Evolutionary conservation across 768 basidiomycete genomes (phyloP).

Genomic region (Sporobolomyces phaffii): DNA sequence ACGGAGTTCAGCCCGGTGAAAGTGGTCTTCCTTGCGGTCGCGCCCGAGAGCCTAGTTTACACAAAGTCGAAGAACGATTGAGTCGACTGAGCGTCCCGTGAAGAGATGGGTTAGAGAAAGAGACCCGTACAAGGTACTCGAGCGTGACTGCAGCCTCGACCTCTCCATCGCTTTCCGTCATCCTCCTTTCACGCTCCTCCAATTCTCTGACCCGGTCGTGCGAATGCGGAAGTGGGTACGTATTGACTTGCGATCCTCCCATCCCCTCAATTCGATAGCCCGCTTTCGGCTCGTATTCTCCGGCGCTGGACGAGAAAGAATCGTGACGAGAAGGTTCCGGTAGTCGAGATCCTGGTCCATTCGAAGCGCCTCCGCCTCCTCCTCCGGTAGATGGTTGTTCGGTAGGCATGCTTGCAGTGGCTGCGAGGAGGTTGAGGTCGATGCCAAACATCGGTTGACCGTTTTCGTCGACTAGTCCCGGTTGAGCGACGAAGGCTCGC

Average conservation of each 20-base stretch:
- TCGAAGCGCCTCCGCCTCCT: neutral
- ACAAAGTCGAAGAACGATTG: neutral
- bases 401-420: neutral
- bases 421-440: conserved; percentile 3
- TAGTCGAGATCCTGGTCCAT: no score
- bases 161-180: conserved; percentile 24
- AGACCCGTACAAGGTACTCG: conserved; percentile 27
- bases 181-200: neutral
- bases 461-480: conserved; percentile 5
- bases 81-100: no score
- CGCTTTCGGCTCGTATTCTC: neutral
- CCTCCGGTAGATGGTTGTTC: neutral
- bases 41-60: conserved; percentile 30
- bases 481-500: conserved; percentile 14
- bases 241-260: neutral
- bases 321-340: neutral
- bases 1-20: conserved; percentile 19
- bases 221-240: neutral
- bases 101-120: neutral
- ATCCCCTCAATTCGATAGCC: neutral
- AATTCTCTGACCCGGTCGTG: neutral
- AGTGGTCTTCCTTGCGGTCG: conserved; percentile 35
- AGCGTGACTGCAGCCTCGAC: conserved; percentile 35
- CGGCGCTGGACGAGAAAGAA: neutral
- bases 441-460: conserved; percentile 11